A percentile compares a stretch with the other conserved stretches of the same genome.
Conservation (phyloP, 2,329 filamentous ascomycete genomes). For the Claviceps sp. region DNA sequence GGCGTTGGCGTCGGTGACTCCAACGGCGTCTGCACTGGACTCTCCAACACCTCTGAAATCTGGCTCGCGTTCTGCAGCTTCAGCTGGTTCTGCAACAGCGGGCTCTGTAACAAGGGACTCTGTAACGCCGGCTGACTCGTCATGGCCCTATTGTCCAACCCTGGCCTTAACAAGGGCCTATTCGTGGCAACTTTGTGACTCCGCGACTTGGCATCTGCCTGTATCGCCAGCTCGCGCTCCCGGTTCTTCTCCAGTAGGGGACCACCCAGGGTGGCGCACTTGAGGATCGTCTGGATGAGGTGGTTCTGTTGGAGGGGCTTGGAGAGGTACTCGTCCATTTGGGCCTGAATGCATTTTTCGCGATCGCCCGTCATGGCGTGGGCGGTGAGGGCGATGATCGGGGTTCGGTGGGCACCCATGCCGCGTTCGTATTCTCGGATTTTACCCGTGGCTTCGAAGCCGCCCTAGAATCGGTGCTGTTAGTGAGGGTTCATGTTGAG, state of each 20-base stretch:
- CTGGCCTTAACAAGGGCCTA: conserved; percentile 24
- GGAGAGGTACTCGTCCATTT: conserved; percentile 98
- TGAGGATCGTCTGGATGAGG: conserved; percentile 93
- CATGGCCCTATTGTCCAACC: conserved; percentile 46
- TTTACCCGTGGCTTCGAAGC: conserved; percentile 92
- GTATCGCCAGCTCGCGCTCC: conserved; percentile 42
- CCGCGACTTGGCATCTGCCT: conserved; percentile 33
- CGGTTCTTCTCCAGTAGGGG: conserved; percentile 66
- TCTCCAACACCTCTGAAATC: conserved; percentile 1
- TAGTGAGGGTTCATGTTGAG: conserved; percentile 14
- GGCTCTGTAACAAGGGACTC: conserved; percentile 37
- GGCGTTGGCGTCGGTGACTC: too few relatives aligned
- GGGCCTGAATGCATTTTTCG: conserved; percentile 94
- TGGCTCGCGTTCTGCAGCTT: too few relatives aligned
- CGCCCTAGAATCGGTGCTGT: conserved; percentile 46
- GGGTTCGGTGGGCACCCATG: conserved; percentile 67
- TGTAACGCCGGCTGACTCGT: conserved; percentile 53
- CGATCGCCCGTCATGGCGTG: conserved; percentile 98
- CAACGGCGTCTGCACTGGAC: not conserved
- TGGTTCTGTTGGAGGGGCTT: conserved; percentile 96
- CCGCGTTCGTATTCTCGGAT: conserved; percentile 90
- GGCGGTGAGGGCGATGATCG: conserved; percentile 91
- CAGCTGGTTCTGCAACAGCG: too few relatives aligned
- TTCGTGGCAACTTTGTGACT: conserved; percentile 23
- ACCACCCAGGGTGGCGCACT: conserved; percentile 84